phyloP scores from a whole-genome alignment of 2,329 filamentous ascomycete genomes.

The Aspergillus ustus region DNA sequence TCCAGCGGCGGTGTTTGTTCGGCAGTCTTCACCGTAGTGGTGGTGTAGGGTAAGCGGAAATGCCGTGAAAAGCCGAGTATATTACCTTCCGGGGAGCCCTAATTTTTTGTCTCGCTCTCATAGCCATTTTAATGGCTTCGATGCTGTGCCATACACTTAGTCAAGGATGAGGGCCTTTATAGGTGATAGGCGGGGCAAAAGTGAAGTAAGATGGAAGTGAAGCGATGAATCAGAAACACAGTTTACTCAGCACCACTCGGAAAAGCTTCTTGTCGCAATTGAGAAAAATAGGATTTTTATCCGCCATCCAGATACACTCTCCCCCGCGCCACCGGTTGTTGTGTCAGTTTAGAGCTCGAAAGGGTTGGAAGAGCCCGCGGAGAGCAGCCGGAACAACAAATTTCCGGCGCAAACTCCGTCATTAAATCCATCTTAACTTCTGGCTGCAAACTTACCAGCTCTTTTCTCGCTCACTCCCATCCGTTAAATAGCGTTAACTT shows the following conservation, averaged over 20 bases:
- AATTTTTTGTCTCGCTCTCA: slow-evolving; percentile 66
- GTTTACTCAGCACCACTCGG: background rate
- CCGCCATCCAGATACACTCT: background rate
- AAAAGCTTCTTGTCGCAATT: background rate
- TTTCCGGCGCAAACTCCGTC: slow-evolving; percentile 32
- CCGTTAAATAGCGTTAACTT: background rate
- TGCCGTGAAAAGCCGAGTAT: slow-evolving; percentile 25
- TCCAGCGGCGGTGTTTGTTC: background rate
- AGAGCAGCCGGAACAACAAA: slow-evolving; percentile 32
- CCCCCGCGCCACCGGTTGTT: background rate
- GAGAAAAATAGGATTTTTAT: background rate
- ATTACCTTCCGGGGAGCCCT: slow-evolving; percentile 70
- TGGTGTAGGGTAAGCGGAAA: background rate
- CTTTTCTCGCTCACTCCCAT: background rate
- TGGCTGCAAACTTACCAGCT: background rate
- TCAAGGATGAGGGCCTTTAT: background rate
- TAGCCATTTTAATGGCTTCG: slow-evolving; percentile 48
- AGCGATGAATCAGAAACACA: slow-evolving; percentile 8
- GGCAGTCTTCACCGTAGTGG: background rate
- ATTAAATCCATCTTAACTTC: background rate
- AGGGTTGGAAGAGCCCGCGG: slow-evolving; percentile 22
- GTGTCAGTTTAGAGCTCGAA: background rate
- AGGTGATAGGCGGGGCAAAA: slow-evolving; percentile 12
- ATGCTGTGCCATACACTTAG: slow-evolving; percentile 18
- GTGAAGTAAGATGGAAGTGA: slow-evolving; percentile 16